Percentiles rank a stretch among this genome's conserved stretches.
Evolutionary conservation across 1,284 basidiomycete genomes (phyloP).

Genomic region (Fomitopsis pinicola): DNA sequence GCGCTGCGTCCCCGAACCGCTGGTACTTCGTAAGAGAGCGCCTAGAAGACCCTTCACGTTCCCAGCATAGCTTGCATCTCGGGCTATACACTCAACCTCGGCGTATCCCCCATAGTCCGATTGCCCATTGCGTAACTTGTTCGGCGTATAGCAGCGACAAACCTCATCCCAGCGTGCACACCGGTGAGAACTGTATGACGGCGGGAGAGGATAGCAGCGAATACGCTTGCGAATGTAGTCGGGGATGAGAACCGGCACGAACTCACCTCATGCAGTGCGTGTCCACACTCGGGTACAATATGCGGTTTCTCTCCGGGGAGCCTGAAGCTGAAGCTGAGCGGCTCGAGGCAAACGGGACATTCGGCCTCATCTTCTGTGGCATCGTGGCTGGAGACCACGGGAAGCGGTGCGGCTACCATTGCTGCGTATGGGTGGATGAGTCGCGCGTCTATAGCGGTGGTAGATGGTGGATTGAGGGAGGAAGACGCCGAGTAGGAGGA

Average conservation of each 20-base stretch:
- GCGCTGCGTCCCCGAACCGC: too few relatives aligned
- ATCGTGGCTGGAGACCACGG: conserved; percentile 64
- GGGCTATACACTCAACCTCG: neutral
- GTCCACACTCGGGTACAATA: conserved; percentile 95
- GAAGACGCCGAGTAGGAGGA: conserved; percentile 32
- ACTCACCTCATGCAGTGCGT: conserved; percentile 88
- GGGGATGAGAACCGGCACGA: neutral
- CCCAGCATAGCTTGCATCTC: neutral
- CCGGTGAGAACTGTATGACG: too few relatives aligned
- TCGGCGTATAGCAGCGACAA: neutral
- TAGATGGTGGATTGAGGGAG: conserved; percentile 17
- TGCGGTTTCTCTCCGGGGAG: conserved; percentile 94
- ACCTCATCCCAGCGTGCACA: neutral
- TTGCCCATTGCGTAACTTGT: neutral
- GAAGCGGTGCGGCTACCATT: conserved; percentile 58
- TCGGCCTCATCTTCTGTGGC: conserved; percentile 72
- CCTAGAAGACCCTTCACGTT: neutral
- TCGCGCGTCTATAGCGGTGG: conserved; percentile 16
- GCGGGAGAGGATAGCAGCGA: neutral
- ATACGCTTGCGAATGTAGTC: neutral
- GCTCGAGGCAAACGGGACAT: conserved; percentile 90
- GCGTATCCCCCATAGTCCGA: neutral
- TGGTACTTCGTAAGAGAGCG: too few relatives aligned
- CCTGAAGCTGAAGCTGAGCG: conserved; percentile 82
- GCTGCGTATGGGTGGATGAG: conserved; percentile 43